Evolutionary conservation across 2,329 filamentous ascomycete genomes (phyloP).

Genomic region (Xylaria multiplex): DNA sequence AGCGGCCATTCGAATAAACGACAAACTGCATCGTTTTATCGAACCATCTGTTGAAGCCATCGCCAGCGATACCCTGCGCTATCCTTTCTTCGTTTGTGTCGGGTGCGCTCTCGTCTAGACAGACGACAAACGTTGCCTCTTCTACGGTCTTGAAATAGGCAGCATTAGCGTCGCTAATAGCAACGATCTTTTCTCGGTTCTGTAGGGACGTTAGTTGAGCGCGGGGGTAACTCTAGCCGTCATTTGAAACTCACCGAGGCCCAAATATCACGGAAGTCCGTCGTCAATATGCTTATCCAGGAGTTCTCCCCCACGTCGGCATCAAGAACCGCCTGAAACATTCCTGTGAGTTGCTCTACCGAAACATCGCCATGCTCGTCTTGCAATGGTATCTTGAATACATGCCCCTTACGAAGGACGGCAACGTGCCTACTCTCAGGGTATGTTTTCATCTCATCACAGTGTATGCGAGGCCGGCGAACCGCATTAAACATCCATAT

Average conservation of each 20-base stretch:
- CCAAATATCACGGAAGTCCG: constrained; percentile 27
- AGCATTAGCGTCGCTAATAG: constrained; percentile 2
- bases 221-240: background rate
- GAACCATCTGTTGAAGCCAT: constrained; percentile 32
- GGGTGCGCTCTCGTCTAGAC: constrained; percentile 26
- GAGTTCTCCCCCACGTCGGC: constrained; percentile 11
- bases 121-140: constrained; percentile 28
- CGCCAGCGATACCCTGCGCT: constrained; percentile 20
- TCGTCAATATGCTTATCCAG: constrained; percentile 21
- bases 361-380: constrained; percentile 13
- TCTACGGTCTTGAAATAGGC: constrained; percentile 23
- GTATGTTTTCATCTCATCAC: constrained; percentile 26
- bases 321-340: constrained; percentile 25
- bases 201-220: background rate
- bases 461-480: constrained; percentile 8
- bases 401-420: constrained; percentile 25
- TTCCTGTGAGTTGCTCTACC: constrained; percentile 13
- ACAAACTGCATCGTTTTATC: constrained; percentile 30
- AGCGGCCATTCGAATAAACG: constrained; percentile 26
- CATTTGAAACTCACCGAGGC: constrained; percentile 5
- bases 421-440: constrained; percentile 26
- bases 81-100: constrained; percentile 18
- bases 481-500: constrained; percentile 31
- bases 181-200: constrained; percentile 21
- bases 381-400: constrained; percentile 26